These are phyloP conservation scores for Fusarium anthophilum DNA, from an alignment of 2,329 filamentous ascomycete genomes.

Conservation along the genomic window DNA sequence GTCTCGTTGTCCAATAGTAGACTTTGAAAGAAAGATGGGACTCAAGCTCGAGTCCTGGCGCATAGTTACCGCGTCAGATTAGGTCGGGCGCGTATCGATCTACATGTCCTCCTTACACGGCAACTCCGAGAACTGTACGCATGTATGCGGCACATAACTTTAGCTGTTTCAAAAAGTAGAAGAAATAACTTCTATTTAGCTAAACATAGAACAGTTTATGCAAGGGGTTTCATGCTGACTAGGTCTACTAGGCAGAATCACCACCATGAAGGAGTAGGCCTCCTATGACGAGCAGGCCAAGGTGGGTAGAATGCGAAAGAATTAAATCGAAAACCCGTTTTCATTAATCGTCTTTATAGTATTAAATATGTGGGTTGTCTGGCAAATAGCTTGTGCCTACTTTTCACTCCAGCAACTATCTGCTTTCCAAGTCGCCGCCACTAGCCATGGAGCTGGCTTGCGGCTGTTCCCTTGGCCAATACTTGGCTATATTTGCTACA, in stretches of 20 bases:
- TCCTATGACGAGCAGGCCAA: background rate
- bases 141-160: background rate
- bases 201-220: background rate
- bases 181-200: fast-evolving
- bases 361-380: background rate
- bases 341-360: fast-evolving
- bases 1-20: background rate
- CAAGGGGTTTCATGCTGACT: background rate
- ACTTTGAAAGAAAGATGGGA: background rate
- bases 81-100: background rate
- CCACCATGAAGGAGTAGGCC: background rate
- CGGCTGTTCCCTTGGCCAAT: background rate
- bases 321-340: background rate
- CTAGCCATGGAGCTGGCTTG: background rate
- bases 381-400: background rate
- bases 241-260: slow-evolving; percentile 1
- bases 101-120: background rate
- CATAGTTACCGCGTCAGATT: no score
- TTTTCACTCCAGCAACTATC: background rate
- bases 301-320: background rate
- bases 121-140: background rate
- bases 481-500: background rate
- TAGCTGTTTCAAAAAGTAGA: background rate
- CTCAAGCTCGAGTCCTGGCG: background rate
- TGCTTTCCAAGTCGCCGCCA: background rate